Evolutionary conservation across 1,139 yeast genomes (phyloP).

Genomic region (Taphrina flavorubra): DNA sequence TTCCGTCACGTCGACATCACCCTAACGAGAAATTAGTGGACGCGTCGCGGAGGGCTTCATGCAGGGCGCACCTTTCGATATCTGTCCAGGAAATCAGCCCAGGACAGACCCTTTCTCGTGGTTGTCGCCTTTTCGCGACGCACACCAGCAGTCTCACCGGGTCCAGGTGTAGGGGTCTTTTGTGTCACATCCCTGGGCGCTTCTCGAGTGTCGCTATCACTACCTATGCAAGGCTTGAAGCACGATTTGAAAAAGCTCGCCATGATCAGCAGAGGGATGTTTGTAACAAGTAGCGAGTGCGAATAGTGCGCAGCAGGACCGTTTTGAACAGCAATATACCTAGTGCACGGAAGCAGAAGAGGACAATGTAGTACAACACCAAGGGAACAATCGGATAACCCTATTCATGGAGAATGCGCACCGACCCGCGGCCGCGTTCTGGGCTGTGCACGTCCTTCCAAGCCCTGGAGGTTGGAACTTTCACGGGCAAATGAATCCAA

Average conservation of each 20-base stretch:
- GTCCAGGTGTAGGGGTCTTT: conserved; percentile 17
- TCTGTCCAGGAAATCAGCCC: conserved; percentile 31
- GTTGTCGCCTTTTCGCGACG: conserved; percentile 11
- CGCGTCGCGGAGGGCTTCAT: not conserved
- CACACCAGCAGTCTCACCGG: conserved; percentile 4
- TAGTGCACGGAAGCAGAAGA: not conserved
- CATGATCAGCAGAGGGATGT: not conserved
- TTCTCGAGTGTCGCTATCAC: conserved; percentile 6
- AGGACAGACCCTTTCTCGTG: conserved; percentile 24
- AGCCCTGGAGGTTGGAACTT: no score
- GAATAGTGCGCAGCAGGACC: not conserved
- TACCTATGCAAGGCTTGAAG: conserved; percentile 33
- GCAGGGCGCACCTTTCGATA: conserved; percentile 29
- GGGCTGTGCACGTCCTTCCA: no score
- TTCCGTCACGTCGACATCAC: conserved; percentile 13
- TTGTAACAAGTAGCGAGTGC: no score
- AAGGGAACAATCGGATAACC: conserved; percentile 14
- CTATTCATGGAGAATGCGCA: conserved; percentile 10
- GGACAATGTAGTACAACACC: conserved; percentile 9
- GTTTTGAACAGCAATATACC: not conserved
- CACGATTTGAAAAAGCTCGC: conserved; percentile 38
- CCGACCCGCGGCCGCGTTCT: not conserved
- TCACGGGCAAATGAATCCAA: no score
- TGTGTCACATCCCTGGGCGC: conserved; percentile 37
- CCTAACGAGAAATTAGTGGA: conserved; percentile 8